Evolutionary conservation across 1,284 basidiomycete species (phyloP), one percentile per base, ranked within the genome.

Genomic region (Albatrellus sp.): DNA sequence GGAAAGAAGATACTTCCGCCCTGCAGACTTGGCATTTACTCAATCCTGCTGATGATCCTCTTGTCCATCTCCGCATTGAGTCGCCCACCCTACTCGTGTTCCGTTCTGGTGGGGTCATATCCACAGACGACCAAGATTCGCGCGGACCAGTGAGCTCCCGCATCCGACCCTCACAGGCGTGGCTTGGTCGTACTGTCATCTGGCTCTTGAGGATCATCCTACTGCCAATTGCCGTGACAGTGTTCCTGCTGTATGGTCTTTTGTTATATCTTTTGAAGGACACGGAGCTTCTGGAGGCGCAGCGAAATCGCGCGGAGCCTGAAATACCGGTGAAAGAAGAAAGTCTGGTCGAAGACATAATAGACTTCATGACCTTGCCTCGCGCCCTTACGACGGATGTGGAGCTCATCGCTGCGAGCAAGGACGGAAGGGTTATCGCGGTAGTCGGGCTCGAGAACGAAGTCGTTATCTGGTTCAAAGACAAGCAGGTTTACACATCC

Each of bases 221-320:
- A 1, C 60, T 90, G 1, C 94, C 94, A 0, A 94, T 96, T 56
- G 74, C 78, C 2, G 70, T 71, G 1, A 94, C 91, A 0, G 85
- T 86, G 2, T 65, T 73, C 30, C 61, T 76, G 1, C 69, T 98
- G 2, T 97, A 88, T 60, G 70, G 75, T 7, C 63, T 98, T 16
- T 66, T 96, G 11, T 70, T 90, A n/a, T 93, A 93, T 58, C 71
- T 98, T 1, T 68, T 97, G 47, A 94, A 94, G 64, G 85, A 96
- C 52, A 79, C 90, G 0, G 91, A 98, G 49, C 72, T 92, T 1
- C 73, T 97, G 12, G 91, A 93, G 55, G 83, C 85, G 4, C 90
- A 92, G 55, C 71, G 81, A 37, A 73, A 84, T 58, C 66, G 73
- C 40, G 63, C 68, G 11, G 72, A 75, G 42, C 53, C 58, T 1